These are phyloP conservation scores for Exophiala lecanii-corni DNA, from an alignment of 2,329 filamentous ascomycete species.

Conservation along the genomic window DNA sequence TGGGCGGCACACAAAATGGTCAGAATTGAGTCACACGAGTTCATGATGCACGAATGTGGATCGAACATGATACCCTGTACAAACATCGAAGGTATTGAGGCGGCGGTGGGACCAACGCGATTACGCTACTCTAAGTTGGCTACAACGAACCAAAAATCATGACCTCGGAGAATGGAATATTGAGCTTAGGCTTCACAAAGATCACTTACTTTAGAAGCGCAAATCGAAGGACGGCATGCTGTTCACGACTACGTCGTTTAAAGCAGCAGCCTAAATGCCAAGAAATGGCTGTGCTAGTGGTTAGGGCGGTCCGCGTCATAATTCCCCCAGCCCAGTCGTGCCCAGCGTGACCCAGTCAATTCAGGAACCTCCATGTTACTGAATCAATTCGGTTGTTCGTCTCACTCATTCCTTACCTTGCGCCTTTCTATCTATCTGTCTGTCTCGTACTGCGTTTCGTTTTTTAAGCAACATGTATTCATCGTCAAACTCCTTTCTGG, in stretches of 20 bases:
- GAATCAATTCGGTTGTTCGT: constrained; percentile 4
- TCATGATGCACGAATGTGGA: no score
- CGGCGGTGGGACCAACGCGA: no score
- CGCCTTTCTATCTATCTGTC: constrained; percentile 25
- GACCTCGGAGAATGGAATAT: no score
- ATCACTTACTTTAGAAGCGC: no score
- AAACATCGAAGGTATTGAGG: constrained; percentile 7
- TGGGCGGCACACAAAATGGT: constrained; percentile 55
- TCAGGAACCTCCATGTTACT: background rate
- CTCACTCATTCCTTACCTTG: constrained; percentile 14
- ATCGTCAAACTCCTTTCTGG: constrained; percentile 79
- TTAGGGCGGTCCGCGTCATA: constrained; percentile 1
- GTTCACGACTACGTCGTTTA: no score
- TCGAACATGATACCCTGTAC: constrained; percentile 23
- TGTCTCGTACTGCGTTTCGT: constrained; percentile 26
- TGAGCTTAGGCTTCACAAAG: no score
- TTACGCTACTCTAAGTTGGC: no score
- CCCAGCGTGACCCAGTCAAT: no score
- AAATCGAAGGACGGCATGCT: no score
- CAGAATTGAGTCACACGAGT: constrained; percentile 4
- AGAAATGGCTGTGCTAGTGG: background rate
- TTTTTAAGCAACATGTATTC: constrained; percentile 67
- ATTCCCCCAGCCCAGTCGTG: background rate
- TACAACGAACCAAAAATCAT: no score
- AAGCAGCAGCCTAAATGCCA: constrained; percentile 3